These are phyloP conservation scores for Trichophaea hybrida DNA, from an alignment of 2,329 filamentous ascomycete species.

Conservation along the genomic window DNA sequence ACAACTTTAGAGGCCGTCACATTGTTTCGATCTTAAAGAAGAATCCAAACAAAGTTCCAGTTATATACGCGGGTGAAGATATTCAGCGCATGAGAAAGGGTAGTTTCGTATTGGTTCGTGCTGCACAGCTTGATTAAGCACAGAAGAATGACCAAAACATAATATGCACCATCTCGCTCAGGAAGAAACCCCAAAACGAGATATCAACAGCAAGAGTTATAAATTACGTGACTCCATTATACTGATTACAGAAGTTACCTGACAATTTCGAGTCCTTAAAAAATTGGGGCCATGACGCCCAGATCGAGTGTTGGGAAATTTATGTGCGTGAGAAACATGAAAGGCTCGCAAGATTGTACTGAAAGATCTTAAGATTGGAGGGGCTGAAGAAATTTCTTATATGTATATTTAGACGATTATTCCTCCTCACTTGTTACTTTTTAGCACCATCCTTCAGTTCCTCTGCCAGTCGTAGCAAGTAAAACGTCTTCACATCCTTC, in stretches of 20 bases:
- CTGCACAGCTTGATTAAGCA: background rate
- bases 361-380: background rate
- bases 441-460: slow-evolving; percentile 42
- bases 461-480: slow-evolving; percentile 54
- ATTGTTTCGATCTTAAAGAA: slow-evolving; percentile 49
- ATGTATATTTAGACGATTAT: background rate
- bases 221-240: no score
- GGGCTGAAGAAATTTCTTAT: background rate
- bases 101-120: slow-evolving; percentile 43
- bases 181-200: slow-evolving; percentile 43
- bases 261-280: no score
- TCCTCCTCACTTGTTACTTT: background rate
- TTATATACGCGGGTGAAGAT: slow-evolving; percentile 43
- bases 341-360: no score
- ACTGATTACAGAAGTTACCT: no score
- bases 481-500: slow-evolving; percentile 54
- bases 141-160: background rate
- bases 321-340: no score
- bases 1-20: slow-evolving; percentile 40
- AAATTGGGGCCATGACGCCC: slow-evolving; percentile 4
- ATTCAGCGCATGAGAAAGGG: slow-evolving; percentile 48
- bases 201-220: slow-evolving; percentile 41
- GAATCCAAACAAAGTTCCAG: slow-evolving; percentile 44
- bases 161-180: slow-evolving; percentile 51
- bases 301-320: background rate